These are phyloP conservation scores for Tribonema minus DNA, from an alignment of 108 stramenopile species.

Conservation along the genomic window DNA sequence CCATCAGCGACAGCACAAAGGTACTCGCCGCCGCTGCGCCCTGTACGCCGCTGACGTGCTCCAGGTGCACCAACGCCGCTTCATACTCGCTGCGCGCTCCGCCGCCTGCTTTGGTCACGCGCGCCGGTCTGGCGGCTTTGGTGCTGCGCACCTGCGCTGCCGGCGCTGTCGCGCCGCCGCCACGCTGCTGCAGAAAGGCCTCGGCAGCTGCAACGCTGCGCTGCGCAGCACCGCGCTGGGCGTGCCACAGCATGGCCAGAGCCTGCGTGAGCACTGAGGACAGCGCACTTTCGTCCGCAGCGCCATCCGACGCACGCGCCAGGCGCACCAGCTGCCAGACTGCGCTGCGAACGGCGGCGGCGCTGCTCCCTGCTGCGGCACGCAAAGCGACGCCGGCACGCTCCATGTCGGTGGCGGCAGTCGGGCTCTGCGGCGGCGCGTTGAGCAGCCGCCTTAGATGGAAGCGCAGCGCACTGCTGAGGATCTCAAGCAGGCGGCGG, in stretches of 20 bases:
- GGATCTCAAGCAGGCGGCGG: neutral
- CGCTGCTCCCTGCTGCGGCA: neutral
- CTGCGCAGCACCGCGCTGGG: too few species aligned
- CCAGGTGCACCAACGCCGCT: neutral
- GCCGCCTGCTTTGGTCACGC: too few species aligned
- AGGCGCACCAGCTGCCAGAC: neutral
- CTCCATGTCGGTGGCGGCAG: too few species aligned
- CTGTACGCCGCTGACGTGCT: neutral
- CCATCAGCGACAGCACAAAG: slow-evolving; percentile 8
- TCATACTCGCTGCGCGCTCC: too few species aligned
- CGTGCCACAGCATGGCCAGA: neutral
- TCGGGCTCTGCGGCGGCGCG: neutral
- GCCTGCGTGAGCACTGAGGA: neutral
- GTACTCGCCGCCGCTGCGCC: neutral
- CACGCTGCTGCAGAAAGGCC: neutral
- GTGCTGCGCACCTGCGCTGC: neutral
- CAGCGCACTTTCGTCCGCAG: neutral
- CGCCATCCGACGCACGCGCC: neutral
- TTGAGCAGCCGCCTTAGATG: slow-evolving; percentile 2
- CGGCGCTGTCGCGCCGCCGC: neutral
- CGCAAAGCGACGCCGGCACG: neutral
- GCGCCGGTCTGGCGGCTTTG: neutral
- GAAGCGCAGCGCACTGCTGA: neutral
- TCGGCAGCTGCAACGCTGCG: neutral
- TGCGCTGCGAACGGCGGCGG: too few species aligned